Conservation (phyloP, 768 basidiomycete species). For the Boletus reticuloceps region DNA sequence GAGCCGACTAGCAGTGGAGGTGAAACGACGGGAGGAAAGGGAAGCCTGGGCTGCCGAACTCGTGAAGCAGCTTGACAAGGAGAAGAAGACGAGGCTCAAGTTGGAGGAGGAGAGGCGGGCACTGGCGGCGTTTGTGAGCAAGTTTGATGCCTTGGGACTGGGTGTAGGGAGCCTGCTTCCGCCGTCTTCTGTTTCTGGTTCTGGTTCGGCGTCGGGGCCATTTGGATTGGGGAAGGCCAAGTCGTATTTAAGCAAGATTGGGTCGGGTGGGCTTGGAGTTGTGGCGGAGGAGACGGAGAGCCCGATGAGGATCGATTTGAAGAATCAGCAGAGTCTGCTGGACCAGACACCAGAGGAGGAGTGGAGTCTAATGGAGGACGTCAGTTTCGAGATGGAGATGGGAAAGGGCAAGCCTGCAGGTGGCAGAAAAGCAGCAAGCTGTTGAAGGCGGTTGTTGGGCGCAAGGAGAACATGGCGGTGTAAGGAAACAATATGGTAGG, state of each 20-base stretch:
- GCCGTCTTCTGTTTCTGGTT: constrained; percentile 19
- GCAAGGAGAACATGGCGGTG: constrained; percentile 27
- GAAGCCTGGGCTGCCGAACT: constrained; percentile 74
- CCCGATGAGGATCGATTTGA: constrained; percentile 50
- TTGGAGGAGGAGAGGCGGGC: constrained; percentile 79
- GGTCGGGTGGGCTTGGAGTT: constrained; percentile 19
- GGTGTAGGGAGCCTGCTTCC: constrained; percentile 35
- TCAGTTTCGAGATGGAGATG: constrained; percentile 51
- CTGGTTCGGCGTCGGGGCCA: constrained; percentile 1
- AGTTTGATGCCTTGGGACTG: constrained; percentile 74
- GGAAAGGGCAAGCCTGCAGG: constrained; percentile 17
- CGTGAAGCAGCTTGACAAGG: constrained; percentile 73
- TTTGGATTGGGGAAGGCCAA: constrained; percentile 41
- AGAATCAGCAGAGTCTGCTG: constrained; percentile 48
- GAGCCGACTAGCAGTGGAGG: constrained; percentile 56
- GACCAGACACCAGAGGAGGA: constrained; percentile 61
- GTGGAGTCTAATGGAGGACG: constrained; percentile 44
- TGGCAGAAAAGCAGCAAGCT: constrained; percentile 35
- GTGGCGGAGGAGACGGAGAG: constrained; percentile 41
- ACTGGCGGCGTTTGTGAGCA: constrained; percentile 75
- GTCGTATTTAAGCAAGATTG: constrained; percentile 44
- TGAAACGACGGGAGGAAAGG: constrained; percentile 59
- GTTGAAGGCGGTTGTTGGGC: constrained; percentile 26
- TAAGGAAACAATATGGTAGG: constrained; percentile 1
- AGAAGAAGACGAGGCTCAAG: constrained; percentile 66